A percentile compares a stretch with the other conserved stretches of the same genome.
These are phyloP conservation scores for Lactifluus echinatus DNA, from an alignment of 768 basidiomycete genomes.

Conservation along the genomic window DNA sequence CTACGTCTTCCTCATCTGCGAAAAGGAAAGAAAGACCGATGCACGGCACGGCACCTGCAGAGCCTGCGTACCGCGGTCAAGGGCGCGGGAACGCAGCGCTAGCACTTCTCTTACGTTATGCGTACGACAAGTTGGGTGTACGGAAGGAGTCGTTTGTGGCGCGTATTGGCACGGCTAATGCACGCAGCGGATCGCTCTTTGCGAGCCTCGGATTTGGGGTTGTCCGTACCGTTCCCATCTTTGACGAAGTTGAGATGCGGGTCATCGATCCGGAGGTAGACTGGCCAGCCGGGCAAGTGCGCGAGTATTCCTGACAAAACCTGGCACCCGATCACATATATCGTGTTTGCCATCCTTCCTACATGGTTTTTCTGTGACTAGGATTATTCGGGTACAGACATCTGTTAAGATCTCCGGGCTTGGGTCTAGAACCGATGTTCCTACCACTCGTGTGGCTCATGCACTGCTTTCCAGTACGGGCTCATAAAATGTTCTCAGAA, in stretches of 20 bases:
- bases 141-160: conserved; percentile 48
- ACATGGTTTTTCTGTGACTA: no score
- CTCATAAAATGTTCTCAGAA: no score
- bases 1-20: no score
- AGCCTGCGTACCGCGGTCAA: conserved; percentile 55
- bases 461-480: no score
- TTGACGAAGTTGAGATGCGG: conserved; percentile 79
- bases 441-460: no score
- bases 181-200: conserved; percentile 64
- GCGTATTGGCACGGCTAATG: conserved; percentile 63
- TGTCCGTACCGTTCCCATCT: conserved; percentile 62
- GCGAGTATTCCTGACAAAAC: neutral
- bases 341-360: neutral
- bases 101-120: conserved; percentile 60
- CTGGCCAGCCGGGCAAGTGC: conserved; percentile 3
- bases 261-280: conserved; percentile 7
- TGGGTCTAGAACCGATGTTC: no score
- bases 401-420: no score
- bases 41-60: conserved; percentile 29
- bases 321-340: neutral
- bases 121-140: conserved; percentile 36
- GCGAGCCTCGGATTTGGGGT: conserved; percentile 65
- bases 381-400: no score
- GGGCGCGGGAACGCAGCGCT: conserved; percentile 60
- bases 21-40: no score